A percentile compares a stretch with the other conserved stretches of the same genome.
These are phyloP conservation scores for Tuber melanosporum DNA, from an alignment of 495 filamentous ascomycete species.

Conservation along the genomic window DNA sequence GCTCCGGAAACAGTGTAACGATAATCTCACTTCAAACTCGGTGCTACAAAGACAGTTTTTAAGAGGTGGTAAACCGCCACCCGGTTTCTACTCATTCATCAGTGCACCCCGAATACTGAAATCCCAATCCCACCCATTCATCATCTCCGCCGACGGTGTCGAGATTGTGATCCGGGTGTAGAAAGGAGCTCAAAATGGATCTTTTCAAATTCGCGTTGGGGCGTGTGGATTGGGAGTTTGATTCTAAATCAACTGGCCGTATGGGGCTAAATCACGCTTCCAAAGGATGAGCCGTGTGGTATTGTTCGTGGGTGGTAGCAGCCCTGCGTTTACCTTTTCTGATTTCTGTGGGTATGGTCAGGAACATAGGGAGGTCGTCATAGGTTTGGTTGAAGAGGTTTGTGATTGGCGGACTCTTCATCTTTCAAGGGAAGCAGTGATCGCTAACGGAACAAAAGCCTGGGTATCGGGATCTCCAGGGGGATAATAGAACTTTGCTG, in stretches of 20 bases:
- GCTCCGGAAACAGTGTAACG: constrained; percentile 45
- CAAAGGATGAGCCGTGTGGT: constrained; percentile 53
- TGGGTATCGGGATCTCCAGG: too few relatives aligned
- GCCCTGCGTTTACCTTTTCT: constrained; percentile 55
- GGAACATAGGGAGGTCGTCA: constrained; percentile 39
- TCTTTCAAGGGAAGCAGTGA: constrained; percentile 18
- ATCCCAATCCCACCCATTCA: constrained; percentile 57
- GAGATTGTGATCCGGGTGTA: constrained; percentile 51
- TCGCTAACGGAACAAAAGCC: constrained; percentile 6
- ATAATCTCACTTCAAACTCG: constrained; percentile 49
- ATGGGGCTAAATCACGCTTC: constrained; percentile 55
- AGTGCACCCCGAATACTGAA: constrained; percentile 48
- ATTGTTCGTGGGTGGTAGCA: constrained; percentile 55
- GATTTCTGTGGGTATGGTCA: constrained; percentile 49
- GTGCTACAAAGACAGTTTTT: constrained; percentile 44
- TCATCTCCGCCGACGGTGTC: constrained; percentile 49
- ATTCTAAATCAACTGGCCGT: constrained; percentile 52
- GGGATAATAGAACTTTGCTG: too few relatives aligned
- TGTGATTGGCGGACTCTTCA: constrained; percentile 47
- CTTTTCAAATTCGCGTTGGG: constrained; percentile 49
- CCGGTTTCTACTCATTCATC: constrained; percentile 55
- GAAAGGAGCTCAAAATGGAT: constrained; percentile 53
- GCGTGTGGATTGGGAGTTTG: constrained; percentile 46
- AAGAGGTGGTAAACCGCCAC: constrained; percentile 47
- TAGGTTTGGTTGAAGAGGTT: constrained; percentile 50